A percentile compares a stretch with the other conserved stretches of the same genome.
These are phyloP conservation scores for Clausena lansium DNA, from an alignment of 345 rosid genomes.

Conservation along the genomic window DNA sequence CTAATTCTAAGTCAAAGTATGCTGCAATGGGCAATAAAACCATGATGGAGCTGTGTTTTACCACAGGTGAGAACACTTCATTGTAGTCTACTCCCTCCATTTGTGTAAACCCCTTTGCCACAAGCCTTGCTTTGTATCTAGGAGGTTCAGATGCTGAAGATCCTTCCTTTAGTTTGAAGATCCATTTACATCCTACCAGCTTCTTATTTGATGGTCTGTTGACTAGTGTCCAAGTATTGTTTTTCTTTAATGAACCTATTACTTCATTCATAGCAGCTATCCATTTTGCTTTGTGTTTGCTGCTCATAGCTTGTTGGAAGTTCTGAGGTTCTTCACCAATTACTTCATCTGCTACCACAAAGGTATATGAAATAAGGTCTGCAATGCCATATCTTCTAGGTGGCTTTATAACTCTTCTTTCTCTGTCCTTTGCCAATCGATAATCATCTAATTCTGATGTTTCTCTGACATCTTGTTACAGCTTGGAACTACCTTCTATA, in stretches of 20 bases:
- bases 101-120: background rate
- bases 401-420: too few relatives aligned
- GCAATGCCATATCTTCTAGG: too few relatives aligned
- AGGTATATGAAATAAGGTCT: too few relatives aligned
- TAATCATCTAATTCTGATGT: too few relatives aligned
- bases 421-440: too few relatives aligned
- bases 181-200: background rate
- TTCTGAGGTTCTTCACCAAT: too few relatives aligned
- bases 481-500: too few relatives aligned
- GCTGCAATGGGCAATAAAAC: fast-evolving
- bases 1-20: background rate
- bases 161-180: background rate
- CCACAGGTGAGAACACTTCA: background rate
- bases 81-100: fast-evolving
- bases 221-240: too few relatives aligned
- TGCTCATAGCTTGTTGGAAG: too few relatives aligned
- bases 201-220: fast-evolving
- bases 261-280: background rate
- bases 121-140: background rate
- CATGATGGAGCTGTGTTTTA: background rate
- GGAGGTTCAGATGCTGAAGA: fast-evolving
- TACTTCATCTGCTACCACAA: too few relatives aligned
- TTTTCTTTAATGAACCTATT: background rate
- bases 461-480: too few relatives aligned
- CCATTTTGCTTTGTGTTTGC: background rate